Conservation (phyloP, 2,329 filamentous ascomycete genomes). For the Sclerotiophoma versabilis region DNA sequence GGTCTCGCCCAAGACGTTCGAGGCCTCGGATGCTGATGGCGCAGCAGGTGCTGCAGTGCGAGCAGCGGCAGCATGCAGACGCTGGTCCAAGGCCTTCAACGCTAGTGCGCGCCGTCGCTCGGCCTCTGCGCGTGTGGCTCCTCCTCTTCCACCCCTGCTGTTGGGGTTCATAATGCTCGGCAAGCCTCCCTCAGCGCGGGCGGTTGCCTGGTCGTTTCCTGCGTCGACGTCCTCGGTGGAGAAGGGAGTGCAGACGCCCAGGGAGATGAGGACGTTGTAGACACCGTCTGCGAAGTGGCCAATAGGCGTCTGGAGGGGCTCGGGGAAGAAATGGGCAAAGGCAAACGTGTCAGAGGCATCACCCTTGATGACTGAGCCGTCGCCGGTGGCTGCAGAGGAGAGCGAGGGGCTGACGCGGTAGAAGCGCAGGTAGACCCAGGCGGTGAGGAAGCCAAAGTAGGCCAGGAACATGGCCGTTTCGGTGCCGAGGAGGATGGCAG, state of each 20-base stretch:
- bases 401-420: constrained; percentile 76
- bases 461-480: constrained; percentile 81
- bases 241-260: constrained; percentile 85
- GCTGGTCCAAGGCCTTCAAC: constrained; percentile 88
- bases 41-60: constrained; percentile 54
- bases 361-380: constrained; percentile 70
- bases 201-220: constrained; percentile 73
- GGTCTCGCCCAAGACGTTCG: constrained; percentile 51
- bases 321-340: constrained; percentile 95
- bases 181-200: constrained; percentile 66
- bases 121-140: constrained; percentile 83
- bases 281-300: constrained; percentile 75
- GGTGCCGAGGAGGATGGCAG: constrained; percentile 69
- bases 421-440: constrained; percentile 96
- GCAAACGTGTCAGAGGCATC: constrained; percentile 97
- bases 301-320: constrained; percentile 78
- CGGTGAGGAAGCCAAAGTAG: constrained; percentile 80
- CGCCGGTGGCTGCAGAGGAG: constrained; percentile 61
- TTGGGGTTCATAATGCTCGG: constrained; percentile 64
- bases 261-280: constrained; percentile 75
- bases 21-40: constrained; percentile 35
- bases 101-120: constrained; percentile 89
- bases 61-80: constrained; percentile 81
- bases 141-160: constrained; percentile 57
- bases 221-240: constrained; percentile 79